Percentiles rank a stretch among this genome's conserved stretches.
phyloP scores from a whole-genome alignment of 2,329 filamentous ascomycete genomes.

The Colletotrichum australisinense region DNA sequence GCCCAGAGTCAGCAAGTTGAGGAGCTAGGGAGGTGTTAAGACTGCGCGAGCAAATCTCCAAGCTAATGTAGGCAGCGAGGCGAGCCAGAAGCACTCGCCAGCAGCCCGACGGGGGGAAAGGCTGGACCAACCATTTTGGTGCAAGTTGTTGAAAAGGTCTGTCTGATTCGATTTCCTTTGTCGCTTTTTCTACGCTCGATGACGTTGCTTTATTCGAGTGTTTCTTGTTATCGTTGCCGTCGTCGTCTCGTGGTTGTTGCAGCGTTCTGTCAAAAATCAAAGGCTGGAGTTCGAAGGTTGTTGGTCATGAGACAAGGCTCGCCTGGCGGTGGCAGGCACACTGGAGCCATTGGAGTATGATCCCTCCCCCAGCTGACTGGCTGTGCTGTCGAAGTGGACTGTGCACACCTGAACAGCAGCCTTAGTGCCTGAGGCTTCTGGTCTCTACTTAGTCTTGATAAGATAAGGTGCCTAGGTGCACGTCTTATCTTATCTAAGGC shows the following conservation, averaged over 20 bases:
- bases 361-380: not conserved
- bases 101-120: conserved; percentile 8
- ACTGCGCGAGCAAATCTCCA: conserved; percentile 43
- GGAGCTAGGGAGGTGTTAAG: conserved; percentile 64
- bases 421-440: not conserved
- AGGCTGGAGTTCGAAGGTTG: conserved; percentile 11
- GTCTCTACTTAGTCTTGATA: not conserved
- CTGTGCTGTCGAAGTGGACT: conserved; percentile 21
- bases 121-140: conserved; percentile 32
- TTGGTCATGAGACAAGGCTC: conserved; percentile 31
- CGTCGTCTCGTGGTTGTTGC: not conserved
- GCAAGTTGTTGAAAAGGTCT: not conserved
- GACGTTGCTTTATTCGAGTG: not conserved
- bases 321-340: conserved; percentile 14
- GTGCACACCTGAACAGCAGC: not conserved
- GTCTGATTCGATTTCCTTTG: conserved; percentile 6
- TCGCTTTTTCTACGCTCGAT: not conserved
- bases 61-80: conserved; percentile 12
- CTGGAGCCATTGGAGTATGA: not conserved
- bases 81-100: conserved; percentile 27
- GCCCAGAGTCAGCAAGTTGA: conserved; percentile 76
- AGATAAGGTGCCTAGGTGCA: not conserved
- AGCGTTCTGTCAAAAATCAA: conserved; percentile 6
- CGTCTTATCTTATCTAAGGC: not conserved
- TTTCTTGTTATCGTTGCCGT: not conserved